Base-by-base conservation (phyloP, 2,329 filamentous ascomycete species). In the Elsinoe arachidis region DNA sequence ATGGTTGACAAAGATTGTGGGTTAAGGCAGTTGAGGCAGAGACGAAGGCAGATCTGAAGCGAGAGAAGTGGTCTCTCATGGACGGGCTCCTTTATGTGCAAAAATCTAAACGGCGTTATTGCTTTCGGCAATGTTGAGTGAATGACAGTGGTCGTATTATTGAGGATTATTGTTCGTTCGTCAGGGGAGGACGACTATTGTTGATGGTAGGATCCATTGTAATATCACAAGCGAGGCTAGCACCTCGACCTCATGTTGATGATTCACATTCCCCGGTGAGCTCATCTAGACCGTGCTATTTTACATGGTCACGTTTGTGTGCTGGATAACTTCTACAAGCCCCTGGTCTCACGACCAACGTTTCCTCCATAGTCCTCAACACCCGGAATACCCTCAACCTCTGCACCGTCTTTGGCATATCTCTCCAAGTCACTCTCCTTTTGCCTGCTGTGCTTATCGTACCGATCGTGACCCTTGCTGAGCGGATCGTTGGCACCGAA, bases 361-460 rank as follows among this genome's bases (percentile, higher is more conserved):
- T 9, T 47, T 10, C 54, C 54, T 11, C 52, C 56, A 58, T 69
- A 67, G 37, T 63, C 55, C 63, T 72, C 65, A 55, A 69, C 64
- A 6, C 65, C 66, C 46, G 69, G 62, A 51, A 65, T 61, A 38
- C 63, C 61, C 44, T 65, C 65, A 21, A 67, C 66, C 59, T 66
- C 64, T 33, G 67, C 64, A 44, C 73, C 70, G 47, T 74, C 72
- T 6, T 62, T 65, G 17, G 67, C 69, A 52, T 70, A 71, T 43
- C 63, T 67, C 44, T 74, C 73, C 59, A 71, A 68, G 56, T 65
- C 67, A 60, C 69, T 70, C 54, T 67, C 65, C 49, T 69, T 72
- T 56, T 71, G 64, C 49, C 60, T 65, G n/a, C 64, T 63, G 63
- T 75, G 72, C 66, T 75, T 73, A 46, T 71, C 64, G 39, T 67